Evolutionary conservation across 192 early-diverging fungal species (phyloP), one percentile per base, ranked within the genome.

Genomic region (Dissophora ornata): DNA sequence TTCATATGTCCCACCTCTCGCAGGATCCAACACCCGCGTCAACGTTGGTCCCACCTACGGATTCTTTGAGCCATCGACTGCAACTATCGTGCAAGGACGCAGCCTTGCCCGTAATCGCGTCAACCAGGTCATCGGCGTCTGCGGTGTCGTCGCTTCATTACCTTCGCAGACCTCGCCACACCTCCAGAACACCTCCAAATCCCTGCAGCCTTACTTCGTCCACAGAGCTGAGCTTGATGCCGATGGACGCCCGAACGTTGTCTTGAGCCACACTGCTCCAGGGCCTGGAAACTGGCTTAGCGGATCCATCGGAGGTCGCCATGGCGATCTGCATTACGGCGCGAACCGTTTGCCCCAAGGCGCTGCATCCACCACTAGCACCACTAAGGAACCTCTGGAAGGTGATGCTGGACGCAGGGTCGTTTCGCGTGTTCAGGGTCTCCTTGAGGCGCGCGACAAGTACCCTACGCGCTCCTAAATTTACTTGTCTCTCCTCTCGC

Each of bases 41-140:
- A 82, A 79, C 50, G 69, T 73, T 38, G 77, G 77, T 36, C 58
- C 70, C 8, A 82, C 71, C 30, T 77, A 77, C 33, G 73, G 73
- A 53, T 77, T 67, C 59, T 67, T 45, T 55, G 71, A 77, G 51
- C 71, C 71, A 34, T 61, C 71, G 12, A 67, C 42, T 13, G 48
- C 64, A n/a, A 79, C 69, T 30, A n/a, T 64, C 19, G 86, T 93
- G 1, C 73, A 89, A 53, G 92, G 92, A 50, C 89, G 92, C 54
- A 79, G 89, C 29, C 68, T 93, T 15, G 88, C 87, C 60, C 63
- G 48, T 24, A 21, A 71, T 24, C 52, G 54, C 21, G 24, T 45
- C 26, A 67, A 29, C 36, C 89, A 83, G 46, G 79, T 86, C 30
- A 85, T 90, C 32, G 92, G 90, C 25, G 83, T 93, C 42, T 83